Base-by-base conservation (phyloP, 2,329 filamentous ascomycete species). In the Scleromitrula shiraiana region DNA sequence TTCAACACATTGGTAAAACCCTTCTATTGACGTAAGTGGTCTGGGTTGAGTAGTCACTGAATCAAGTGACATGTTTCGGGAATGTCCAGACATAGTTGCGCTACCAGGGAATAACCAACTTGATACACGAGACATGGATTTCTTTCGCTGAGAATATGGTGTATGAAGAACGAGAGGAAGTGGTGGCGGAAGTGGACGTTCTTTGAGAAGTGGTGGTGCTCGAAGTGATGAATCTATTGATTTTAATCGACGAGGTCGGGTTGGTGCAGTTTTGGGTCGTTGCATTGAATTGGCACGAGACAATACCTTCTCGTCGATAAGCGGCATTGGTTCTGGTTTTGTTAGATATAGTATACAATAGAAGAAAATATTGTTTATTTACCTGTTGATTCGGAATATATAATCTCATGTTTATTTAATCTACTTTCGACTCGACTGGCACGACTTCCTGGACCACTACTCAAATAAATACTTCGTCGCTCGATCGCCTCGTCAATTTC, bases 91-190 rank as follows among this genome's bases (percentile, higher is more conserved):
- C 7, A 22, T n/a, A n/a, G 17, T 22, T 3, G 39, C 23, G 57
- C 46, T 12, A 14, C 39, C 35, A 9, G 60, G 73, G 55, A 75
- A 77, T 22, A 82, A 67, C 77, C 78, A 82, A 55, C 64, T 72
- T 2, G 78, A 81, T 7, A 82, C 75, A 14, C 73, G 70, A 8
- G 77, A 78, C 59, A 83, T 82, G 0, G 78, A 81, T 59, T 82
- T 83, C 69, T 82, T 83, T 68, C 82, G 82, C 50, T 79, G 69
- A 52, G 82, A 73, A 2, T 45, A 51, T 12, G 52, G 44, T 27
- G 52, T 27, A 48, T 80, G 68, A 14, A 78, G 72, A 20, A 81
- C 69, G 0, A 78, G 77, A 4, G 80, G 65, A 2, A 78, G 78
- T 1, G 77, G 78, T 2, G 76, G 74, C 1, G 75, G 68, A 23